A percentile compares a stretch with the other conserved stretches of the same genome.
phyloP scores from a whole-genome alignment of 495 filamentous ascomycete species.

The Cenococcum geophilum region DNA sequence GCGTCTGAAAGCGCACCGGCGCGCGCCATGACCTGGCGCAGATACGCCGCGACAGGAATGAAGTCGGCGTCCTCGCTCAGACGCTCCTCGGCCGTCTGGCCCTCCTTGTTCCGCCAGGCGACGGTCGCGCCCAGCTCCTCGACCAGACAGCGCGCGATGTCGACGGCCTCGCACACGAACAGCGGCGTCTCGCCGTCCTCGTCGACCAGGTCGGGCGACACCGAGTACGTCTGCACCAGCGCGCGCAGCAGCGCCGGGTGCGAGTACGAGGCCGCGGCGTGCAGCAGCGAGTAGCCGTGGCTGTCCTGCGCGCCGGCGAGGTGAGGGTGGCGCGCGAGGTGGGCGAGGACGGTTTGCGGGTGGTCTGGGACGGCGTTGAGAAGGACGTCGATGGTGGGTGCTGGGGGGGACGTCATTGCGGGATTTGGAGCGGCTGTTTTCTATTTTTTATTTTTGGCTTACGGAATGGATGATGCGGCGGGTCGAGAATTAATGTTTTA shows the following conservation, averaged over 20 bases:
- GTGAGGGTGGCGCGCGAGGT: conserved; percentile 31
- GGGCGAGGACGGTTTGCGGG: conserved; percentile 32
- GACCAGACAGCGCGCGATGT: conserved; percentile 67
- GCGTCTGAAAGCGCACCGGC: background rate
- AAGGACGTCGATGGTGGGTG: conserved; percentile 36
- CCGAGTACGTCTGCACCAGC: conserved; percentile 70
- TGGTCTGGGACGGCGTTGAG: conserved; percentile 39
- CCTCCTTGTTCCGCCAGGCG: conserved; percentile 29
- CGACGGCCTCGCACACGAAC: conserved; percentile 73
- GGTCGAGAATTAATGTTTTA: no score
- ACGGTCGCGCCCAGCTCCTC: conserved; percentile 73
- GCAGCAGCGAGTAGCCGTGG: conserved; percentile 72
- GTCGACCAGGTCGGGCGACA: conserved; percentile 72
- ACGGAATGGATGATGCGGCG: no score
- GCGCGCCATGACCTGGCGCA: background rate
- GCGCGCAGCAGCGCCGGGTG: conserved; percentile 71
- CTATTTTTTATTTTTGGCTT: no score
- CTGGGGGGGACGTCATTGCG: conserved; percentile 1
- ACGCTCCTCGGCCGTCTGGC: conserved; percentile 42
- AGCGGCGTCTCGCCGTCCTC: conserved; percentile 88
- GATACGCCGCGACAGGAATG: conserved; percentile 10
- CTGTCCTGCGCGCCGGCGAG: conserved; percentile 35
- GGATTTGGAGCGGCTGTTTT: background rate
- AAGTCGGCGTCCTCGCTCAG: conserved; percentile 44
- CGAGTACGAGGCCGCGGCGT: conserved; percentile 87